Evolutionary conservation across 768 basidiomycete genomes (phyloP), one percentile per base, ranked within the genome.

Genomic region (Multifurca ochricompacta): DNA sequence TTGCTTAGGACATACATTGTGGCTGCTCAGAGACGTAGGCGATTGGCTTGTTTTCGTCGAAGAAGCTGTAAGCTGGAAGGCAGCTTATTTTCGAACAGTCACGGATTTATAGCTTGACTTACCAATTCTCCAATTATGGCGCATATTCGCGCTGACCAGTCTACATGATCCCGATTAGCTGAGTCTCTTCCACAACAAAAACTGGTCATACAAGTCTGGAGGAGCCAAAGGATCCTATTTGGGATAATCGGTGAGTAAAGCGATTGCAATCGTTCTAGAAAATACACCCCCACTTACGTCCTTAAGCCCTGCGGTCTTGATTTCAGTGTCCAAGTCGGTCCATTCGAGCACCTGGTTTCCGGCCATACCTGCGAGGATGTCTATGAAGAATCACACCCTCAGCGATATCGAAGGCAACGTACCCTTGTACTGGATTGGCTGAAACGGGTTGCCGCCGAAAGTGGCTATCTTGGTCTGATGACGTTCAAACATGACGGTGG

Each of bases 401-500:
- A 11, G 13, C 3, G 7, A 13, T 16, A n/a, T 31, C n/a, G 16
- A 10, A 36, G 31, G 6, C 18, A 14, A 8, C 21, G 7, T 45
- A 32, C 74, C 78, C 62, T 79, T 78, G 62, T 69, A 80, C 59
- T 80, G 65, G 36, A 80, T 66, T 27, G 64, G 48, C 56, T 72
- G 69, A 4, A 70, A 69, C 9, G 75, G 74, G 61, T 76, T 75
- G 11, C 78, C 77, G 9, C 79, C 78, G 46, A 80, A 80, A 9
- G 77, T 63, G 11, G 72, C 77, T 19, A 75, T 74, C 60, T 73
- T 77, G 6, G 72, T 75, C 2, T 67, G 58, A 57, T 79, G 76
- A 7, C 67, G 64, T 59, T 82, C 80, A 31, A 69, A 67, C 79
- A 82, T 79, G 42, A 78, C 49, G 0, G 79, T 80, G 35, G 70